Evolutionary conservation across 345 rosid species (phyloP).

Genomic region (Brassica cretica): DNA sequence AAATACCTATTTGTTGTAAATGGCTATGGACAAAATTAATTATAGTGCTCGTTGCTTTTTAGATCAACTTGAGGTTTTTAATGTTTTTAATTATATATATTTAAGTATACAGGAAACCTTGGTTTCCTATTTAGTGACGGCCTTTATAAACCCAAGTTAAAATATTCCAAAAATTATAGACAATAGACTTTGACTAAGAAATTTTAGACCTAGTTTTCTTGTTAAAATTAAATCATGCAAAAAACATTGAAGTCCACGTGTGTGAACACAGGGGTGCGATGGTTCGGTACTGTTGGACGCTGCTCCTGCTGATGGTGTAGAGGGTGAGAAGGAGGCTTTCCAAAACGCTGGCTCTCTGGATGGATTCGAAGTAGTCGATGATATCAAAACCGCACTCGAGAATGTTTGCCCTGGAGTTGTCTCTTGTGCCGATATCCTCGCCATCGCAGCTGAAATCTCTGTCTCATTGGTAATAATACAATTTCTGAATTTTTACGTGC

Average conservation of each 20-base stretch:
- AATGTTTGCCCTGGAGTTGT: conserved; percentile 56
- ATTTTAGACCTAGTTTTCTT: too few relatives aligned
- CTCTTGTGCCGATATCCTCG: conserved; percentile 66
- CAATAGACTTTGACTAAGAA: background rate
- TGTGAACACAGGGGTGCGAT: conserved; percentile 50
- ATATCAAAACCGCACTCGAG: conserved; percentile 55
- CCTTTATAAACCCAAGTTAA: conserved; percentile 8
- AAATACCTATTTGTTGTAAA: too few relatives aligned
- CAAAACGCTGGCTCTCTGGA: conserved; percentile 40
- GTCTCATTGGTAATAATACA: conserved; percentile 44
- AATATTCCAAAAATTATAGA: conserved; percentile 5
- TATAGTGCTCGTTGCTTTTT: background rate
- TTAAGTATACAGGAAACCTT: background rate
- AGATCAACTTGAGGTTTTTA: background rate
- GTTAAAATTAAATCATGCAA: background rate
- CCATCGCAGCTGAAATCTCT: conserved; percentile 48
- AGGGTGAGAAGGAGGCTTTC: conserved; percentile 40
- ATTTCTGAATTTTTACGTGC: too few relatives aligned
- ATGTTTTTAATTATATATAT: background rate
- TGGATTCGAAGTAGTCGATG: conserved; percentile 47
- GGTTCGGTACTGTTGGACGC: conserved; percentile 55
- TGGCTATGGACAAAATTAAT: background rate
- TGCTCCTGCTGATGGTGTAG: conserved; percentile 39
- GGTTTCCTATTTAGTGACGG: conserved; percentile 5
- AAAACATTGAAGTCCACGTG: background rate